Evolutionary conservation across 768 basidiomycete species (phyloP).

Genomic region (Amyloporia xantha): DNA sequence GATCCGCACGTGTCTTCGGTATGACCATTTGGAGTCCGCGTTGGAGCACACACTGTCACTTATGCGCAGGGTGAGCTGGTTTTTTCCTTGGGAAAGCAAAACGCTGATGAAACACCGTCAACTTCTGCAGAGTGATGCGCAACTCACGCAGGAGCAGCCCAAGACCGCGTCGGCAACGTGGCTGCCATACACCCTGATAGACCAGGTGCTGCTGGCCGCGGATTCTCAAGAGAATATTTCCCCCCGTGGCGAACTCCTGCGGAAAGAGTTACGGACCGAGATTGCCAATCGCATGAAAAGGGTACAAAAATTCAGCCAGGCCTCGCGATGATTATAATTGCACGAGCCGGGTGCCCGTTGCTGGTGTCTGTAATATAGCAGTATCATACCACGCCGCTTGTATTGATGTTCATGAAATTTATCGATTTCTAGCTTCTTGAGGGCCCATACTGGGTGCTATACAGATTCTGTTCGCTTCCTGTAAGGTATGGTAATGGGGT

Average conservation of each 20-base stretch:
- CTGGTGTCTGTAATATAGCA: not conserved
- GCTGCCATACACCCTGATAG: constrained; percentile 80
- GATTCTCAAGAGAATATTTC: constrained; percentile 46
- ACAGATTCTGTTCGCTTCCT: not conserved
- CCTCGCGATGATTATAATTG: constrained; percentile 7
- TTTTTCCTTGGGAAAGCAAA: constrained; percentile 45
- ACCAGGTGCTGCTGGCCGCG: constrained; percentile 70
- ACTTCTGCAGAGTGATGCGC: constrained; percentile 41
- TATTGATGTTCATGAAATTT: not conserved
- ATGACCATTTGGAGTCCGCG: constrained; percentile 73
- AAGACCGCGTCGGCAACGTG: constrained; percentile 60
- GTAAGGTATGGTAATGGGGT: no score
- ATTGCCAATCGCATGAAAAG: constrained; percentile 59
- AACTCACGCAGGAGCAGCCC: constrained; percentile 43
- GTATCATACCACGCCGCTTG: not conserved
- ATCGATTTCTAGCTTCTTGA: not conserved
- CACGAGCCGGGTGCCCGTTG: not conserved
- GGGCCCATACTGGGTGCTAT: no score
- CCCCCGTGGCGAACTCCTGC: constrained; percentile 31
- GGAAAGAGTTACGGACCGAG: constrained; percentile 50
- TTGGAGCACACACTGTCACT: constrained; percentile 66
- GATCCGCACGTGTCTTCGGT: constrained; percentile 70
- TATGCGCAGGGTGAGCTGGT: constrained; percentile 58
- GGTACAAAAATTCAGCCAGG: constrained; percentile 57
- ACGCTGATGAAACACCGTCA: constrained; percentile 35